A percentile compares a stretch with the other conserved stretches of the same genome.
phyloP scores from a whole-genome alignment of 352 stramenopile genomes.

The Phytopythium aichiense region DNA sequence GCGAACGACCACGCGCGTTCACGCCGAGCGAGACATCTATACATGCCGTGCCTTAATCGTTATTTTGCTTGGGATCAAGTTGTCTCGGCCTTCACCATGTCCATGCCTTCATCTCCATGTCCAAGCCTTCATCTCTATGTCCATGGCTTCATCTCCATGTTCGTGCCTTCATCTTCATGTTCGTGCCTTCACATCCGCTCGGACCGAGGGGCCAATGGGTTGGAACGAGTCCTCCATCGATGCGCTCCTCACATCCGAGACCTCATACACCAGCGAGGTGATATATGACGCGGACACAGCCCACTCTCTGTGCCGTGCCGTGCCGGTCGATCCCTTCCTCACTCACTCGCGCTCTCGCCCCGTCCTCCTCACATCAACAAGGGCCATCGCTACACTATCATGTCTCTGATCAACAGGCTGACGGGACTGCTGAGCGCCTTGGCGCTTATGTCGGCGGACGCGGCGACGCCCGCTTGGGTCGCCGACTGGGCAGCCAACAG shows the following conservation, averaged over 20 bases:
- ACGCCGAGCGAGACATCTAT: too few species aligned
- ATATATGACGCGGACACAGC: background rate
- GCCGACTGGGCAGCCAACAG: background rate
- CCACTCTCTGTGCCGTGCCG: background rate
- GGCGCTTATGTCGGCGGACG: background rate
- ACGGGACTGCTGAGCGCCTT: background rate
- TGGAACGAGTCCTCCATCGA: background rate
- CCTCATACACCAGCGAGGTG: background rate
- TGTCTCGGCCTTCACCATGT: background rate
- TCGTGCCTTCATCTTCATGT: too few species aligned
- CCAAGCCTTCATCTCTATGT: too few species aligned
- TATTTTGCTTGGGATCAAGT: background rate
- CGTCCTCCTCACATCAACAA: background rate
- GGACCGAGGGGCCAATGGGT: background rate
- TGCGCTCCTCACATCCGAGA: background rate
- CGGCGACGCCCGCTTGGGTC: slow-evolving; percentile 5
- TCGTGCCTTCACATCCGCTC: too few species aligned
- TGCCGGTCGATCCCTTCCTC: too few species aligned
- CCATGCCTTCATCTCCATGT: too few species aligned
- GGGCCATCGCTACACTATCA: background rate
- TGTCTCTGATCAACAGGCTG: background rate
- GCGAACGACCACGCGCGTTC: too few species aligned
- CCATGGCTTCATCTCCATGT: too few species aligned
- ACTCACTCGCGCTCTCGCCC: background rate
- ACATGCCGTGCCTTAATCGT: background rate